phyloP scores from a whole-genome alignment of 768 basidiomycete genomes.

The Suillus lakei region DNA sequence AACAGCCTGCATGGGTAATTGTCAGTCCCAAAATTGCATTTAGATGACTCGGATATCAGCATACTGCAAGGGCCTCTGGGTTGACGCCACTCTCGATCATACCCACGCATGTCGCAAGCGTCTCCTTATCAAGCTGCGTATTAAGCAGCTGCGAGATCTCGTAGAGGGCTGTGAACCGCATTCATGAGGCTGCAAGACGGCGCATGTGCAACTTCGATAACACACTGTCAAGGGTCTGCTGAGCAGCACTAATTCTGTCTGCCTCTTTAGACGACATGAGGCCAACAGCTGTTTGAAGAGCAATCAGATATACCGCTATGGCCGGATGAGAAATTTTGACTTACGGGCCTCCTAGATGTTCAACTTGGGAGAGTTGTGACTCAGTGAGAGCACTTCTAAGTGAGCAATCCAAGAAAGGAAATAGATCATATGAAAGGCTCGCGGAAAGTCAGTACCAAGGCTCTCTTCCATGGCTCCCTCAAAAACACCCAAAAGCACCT shows the following conservation, averaged over 20 bases:
- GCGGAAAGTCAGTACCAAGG: background rate
- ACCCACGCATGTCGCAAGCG: conserved; percentile 87
- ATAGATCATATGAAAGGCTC: background rate
- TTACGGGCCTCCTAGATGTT: background rate
- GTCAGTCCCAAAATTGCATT: conserved; percentile 3
- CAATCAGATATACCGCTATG: background rate
- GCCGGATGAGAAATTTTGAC: background rate
- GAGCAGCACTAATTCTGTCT: conserved; percentile 64
- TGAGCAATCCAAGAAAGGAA: conserved; percentile 2
- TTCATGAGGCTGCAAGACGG: conserved; percentile 13
- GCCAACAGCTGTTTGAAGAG: background rate
- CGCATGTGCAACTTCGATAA: conserved; percentile 17
- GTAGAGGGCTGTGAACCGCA: conserved; percentile 61
- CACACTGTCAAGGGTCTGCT: conserved; percentile 75
- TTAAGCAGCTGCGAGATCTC: conserved; percentile 90
- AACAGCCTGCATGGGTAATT: conserved; percentile 59
- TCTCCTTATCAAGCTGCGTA: conserved; percentile 87
- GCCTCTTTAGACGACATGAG: conserved; percentile 53
- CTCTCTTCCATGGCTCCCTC: conserved; percentile 1
- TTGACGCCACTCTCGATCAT: conserved; percentile 95
- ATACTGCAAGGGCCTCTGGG: conserved; percentile 88
- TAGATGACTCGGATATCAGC: conserved; percentile 25
- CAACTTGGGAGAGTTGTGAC: too few relatives aligned
- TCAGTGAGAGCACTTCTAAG: background rate
- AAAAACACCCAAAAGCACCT: conserved; percentile 23